Percentiles rank a stretch among this genome's conserved stretches.
These are phyloP conservation scores for Melanogaster broomeanus DNA, from an alignment of 768 basidiomycete genomes.

Conservation along the genomic window DNA sequence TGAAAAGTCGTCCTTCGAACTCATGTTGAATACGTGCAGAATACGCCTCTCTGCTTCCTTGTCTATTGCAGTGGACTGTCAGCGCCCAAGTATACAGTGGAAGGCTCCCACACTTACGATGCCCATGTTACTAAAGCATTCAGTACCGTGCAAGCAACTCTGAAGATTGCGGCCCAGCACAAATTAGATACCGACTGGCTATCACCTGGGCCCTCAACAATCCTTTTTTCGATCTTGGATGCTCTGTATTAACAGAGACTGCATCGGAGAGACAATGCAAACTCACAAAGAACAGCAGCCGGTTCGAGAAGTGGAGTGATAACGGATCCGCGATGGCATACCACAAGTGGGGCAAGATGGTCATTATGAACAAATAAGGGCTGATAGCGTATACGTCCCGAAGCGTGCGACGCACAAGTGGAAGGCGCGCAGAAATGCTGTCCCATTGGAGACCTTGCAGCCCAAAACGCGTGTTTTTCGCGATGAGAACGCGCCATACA, in stretches of 20 bases:
- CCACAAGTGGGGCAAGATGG: slow-evolving; percentile 15
- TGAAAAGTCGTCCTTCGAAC: slow-evolving; percentile 20
- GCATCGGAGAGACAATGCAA: not conserved
- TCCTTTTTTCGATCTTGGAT: slow-evolving; percentile 21
- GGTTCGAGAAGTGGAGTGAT: slow-evolving; percentile 24
- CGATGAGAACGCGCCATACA: slow-evolving; percentile 25
- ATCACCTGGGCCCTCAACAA: slow-evolving; percentile 2
- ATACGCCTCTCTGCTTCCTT: slow-evolving; percentile 4
- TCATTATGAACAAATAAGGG: slow-evolving; percentile 15
- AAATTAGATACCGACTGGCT: slow-evolving; percentile 1
- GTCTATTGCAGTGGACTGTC: slow-evolving; percentile 1
- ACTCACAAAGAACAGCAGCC: slow-evolving; percentile 22
- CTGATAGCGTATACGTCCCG: slow-evolving; percentile 24
- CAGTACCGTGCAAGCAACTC: slow-evolving; percentile 16
- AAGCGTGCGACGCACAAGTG: slow-evolving; percentile 14
- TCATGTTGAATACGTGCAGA: slow-evolving; percentile 19
- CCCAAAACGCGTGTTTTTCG: slow-evolving; percentile 8
- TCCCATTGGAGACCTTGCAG: slow-evolving; percentile 11
- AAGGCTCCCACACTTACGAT: slow-evolving; percentile 13
- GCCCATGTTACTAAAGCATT: slow-evolving; percentile 13
- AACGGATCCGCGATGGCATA: slow-evolving; percentile 17
- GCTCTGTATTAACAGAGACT: not conserved
- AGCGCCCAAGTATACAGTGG: not conserved
- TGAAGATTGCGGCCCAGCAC: slow-evolving; percentile 11
- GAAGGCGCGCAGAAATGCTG: not conserved